Evolutionary conservation across 345 rosid species (phyloP), one percentile per base, ranked within the genome.

Genomic region (Noccaea bulbosa): DNA sequence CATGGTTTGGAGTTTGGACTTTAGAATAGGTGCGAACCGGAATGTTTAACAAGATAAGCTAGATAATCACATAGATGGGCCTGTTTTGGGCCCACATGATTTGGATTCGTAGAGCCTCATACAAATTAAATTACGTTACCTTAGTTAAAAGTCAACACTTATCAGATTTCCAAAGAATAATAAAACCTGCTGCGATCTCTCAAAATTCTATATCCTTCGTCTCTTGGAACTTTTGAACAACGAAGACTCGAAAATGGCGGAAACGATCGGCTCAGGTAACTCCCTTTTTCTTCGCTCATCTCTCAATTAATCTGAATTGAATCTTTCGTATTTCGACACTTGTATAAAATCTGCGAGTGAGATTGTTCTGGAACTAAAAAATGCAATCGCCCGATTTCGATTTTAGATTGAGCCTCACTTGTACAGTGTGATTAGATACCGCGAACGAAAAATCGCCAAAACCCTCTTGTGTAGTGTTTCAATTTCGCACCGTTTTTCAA

Each of bases 191-290:
- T 52, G 69, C 37, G 60, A 50, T 52, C 16, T 71, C 53, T 6
- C 75, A 11, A 16, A 16, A 32, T 61, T 50, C 60, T 17, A 11
- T 6, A 3, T 8, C 39, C 15, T 0, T 4, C 7, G n/a, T 54
- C 61, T 43, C 64, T 46, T 22, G 5, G 62, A 67, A 32, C 55
- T 66, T 66, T 16, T 44, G 51, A 45, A 45, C n/a, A 34, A 14
- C 27, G 15, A 6, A 6, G 33, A 32, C 68, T 51, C 75, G 55
- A 43, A 52, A 71, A 71, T 52, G 75, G 54, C 69, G 69, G 75
- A 71, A 62, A 11, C 62, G 27, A 51, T 43, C 69, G 37, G 39
- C 69, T 71, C 62, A 71, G 75, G 69, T 71, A 51, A 0, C 17
- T 71, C 55, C 17, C 27, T 40, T 11, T 10, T 4, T 4, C 5